Conservation (phyloP, 2,329 filamentous ascomycete genomes). For the Fusarium sp. region DNA sequence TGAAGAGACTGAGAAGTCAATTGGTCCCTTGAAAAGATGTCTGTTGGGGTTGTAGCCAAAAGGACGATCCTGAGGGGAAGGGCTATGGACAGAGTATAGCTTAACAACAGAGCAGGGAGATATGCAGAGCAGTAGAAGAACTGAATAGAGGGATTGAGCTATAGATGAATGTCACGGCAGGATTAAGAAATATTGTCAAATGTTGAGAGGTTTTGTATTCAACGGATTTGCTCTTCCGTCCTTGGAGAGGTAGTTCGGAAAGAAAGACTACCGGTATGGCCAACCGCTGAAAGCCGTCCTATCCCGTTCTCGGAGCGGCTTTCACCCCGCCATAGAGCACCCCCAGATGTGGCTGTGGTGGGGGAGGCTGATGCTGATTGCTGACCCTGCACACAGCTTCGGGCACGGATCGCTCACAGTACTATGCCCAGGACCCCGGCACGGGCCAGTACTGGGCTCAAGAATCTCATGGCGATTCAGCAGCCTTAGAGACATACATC, state of each 20-base stretch:
- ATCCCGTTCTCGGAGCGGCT: slow-evolving; percentile 38
- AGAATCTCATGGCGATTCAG: background rate
- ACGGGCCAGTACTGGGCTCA: too few species aligned
- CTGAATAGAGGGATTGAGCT: slow-evolving; percentile 3
- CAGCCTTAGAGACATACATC: too few species aligned
- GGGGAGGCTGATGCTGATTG: slow-evolving; percentile 41
- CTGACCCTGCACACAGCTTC: too few species aligned
- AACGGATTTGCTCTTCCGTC: slow-evolving; percentile 32
- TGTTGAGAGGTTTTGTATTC: slow-evolving; percentile 29
- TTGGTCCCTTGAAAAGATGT: slow-evolving; percentile 8
- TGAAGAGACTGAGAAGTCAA: slow-evolving; percentile 1
- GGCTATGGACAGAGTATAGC: background rate
- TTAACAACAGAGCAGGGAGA: slow-evolving; percentile 5
- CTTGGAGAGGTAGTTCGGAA: slow-evolving; percentile 29
- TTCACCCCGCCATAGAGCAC: slow-evolving; percentile 22
- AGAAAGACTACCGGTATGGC: slow-evolving; percentile 22
- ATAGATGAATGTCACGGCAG: slow-evolving; percentile 5
- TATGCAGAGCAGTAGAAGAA: background rate
- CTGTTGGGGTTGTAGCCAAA: slow-evolving; percentile 14
- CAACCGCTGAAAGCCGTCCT: slow-evolving; percentile 44
- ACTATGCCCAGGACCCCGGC: too few species aligned
- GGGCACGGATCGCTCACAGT: too few species aligned
- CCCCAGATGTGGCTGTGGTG: slow-evolving; percentile 37
- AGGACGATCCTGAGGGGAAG: slow-evolving; percentile 19
- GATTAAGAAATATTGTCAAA: background rate